These are phyloP conservation scores for Pulicaria dysenterica DNA, from an alignment of 129 eudicot genomes.

Conservation along the genomic window DNA sequence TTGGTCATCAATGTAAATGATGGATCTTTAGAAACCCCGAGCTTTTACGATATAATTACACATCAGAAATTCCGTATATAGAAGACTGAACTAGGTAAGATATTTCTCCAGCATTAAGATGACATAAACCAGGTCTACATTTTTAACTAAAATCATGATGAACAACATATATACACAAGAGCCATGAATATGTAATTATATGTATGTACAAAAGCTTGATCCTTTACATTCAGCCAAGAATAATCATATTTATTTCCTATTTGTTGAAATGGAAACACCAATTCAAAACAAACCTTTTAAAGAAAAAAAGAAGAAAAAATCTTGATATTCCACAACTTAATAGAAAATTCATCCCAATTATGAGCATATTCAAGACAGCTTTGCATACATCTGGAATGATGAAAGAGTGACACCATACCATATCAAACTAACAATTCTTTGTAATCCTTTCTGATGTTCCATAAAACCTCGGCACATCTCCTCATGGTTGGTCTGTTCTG, in stretches of 20 bases:
- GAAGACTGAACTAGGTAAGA: too few species aligned
- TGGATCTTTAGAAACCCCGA: background rate
- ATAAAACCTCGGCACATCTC: constrained; percentile 80
- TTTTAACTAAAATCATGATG: too few species aligned
- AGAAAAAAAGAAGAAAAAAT: background rate
- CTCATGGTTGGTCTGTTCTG: constrained; percentile 72
- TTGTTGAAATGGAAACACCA: background rate
- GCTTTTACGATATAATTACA: background rate
- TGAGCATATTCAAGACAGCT: background rate
- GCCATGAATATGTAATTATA: too few species aligned
- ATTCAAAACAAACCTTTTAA: background rate
- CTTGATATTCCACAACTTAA: background rate
- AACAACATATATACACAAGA: too few species aligned
- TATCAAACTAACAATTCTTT: constrained; percentile 45
- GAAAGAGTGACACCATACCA: background rate
- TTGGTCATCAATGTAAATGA: background rate
- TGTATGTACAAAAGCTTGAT: too few species aligned
- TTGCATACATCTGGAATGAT: background rate
- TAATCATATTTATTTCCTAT: too few species aligned
- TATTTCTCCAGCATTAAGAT: too few species aligned
- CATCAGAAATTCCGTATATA: too few species aligned
- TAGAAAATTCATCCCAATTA: constrained; percentile 3
- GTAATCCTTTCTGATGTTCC: constrained; percentile 90
- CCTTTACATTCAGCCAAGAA: too few species aligned
- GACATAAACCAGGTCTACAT: too few species aligned